These are phyloP conservation scores for Amphichorda felina DNA, from an alignment of 2,329 filamentous ascomycete genomes.

Conservation along the genomic window DNA sequence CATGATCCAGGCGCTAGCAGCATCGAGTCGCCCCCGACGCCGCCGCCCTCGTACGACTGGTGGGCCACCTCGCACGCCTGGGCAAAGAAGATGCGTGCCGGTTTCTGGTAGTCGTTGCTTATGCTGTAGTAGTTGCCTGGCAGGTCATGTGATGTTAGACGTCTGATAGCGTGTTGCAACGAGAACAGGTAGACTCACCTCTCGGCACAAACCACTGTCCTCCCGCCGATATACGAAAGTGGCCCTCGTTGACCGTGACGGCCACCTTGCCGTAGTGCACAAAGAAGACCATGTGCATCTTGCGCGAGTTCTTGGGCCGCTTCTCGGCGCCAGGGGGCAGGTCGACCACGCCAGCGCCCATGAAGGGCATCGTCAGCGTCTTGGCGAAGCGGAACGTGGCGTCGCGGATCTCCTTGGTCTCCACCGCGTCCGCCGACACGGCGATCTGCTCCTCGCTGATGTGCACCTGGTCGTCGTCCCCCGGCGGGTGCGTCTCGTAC, in stretches of 20 bases:
- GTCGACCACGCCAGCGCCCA: slow-evolving; percentile 84
- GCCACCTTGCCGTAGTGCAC: slow-evolving; percentile 73
- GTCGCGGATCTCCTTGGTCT: slow-evolving; percentile 45
- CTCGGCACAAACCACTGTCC: slow-evolving; percentile 91
- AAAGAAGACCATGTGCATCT: slow-evolving; percentile 97
- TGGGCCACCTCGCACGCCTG: slow-evolving; percentile 62
- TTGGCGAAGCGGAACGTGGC: slow-evolving; percentile 83
- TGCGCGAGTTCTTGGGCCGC: slow-evolving; percentile 79
- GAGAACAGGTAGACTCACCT: slow-evolving; percentile 56
- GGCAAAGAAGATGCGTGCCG: slow-evolving; percentile 79
- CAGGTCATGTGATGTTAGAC: background rate
- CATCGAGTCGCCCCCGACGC: slow-evolving; percentile 2
- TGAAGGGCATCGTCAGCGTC: slow-evolving; percentile 71
- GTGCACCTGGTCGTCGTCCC: slow-evolving; percentile 40
- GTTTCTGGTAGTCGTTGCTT: slow-evolving; percentile 60
- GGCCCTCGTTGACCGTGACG: slow-evolving; percentile 63
- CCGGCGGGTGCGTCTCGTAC: slow-evolving; percentile 40
- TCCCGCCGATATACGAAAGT: slow-evolving; percentile 75
- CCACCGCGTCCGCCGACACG: slow-evolving; percentile 41
- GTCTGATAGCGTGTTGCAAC: too few relatives aligned
- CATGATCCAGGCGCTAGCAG: background rate
- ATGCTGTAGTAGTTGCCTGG: slow-evolving; percentile 91
- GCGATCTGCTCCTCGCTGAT: slow-evolving; percentile 44
- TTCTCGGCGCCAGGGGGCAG: slow-evolving; percentile 75
- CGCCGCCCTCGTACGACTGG: background rate